Evolutionary conservation across 495 filamentous ascomycete species (phyloP).

Genomic region (Bombardia bombarda): DNA sequence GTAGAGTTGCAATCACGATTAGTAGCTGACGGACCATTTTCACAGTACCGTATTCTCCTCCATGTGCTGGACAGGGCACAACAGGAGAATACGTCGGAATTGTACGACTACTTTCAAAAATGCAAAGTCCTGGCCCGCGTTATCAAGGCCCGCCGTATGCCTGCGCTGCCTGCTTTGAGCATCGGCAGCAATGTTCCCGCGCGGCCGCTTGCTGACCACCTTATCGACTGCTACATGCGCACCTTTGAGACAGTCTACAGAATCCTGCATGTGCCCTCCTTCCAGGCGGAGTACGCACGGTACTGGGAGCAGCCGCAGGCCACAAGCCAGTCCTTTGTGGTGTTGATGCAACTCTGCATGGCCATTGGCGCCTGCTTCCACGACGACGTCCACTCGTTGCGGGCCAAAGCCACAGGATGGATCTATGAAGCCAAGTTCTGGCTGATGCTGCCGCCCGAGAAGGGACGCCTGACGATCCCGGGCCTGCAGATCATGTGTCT

Average conservation of each 20-base stretch:
- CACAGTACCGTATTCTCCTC: not conserved
- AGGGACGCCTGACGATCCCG: not conserved
- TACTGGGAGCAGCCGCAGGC: not conserved
- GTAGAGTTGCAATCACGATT: too few relatives aligned
- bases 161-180: not conserved
- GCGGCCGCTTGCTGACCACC: not conserved
- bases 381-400: not conserved
- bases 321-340: not conserved
- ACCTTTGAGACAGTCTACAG: not conserved
- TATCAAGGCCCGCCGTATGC: not conserved
- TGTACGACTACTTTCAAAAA: not conserved
- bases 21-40: not conserved
- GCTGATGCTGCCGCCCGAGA: not conserved
- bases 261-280: not conserved
- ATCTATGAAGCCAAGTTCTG: not conserved
- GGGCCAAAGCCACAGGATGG: not conserved
- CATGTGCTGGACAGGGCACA: not conserved
- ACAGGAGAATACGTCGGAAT: not conserved
- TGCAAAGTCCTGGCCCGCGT: not conserved
- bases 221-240: not conserved
- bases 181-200: not conserved
- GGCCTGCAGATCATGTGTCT: not conserved
- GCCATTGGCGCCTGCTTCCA: not conserved
- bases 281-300: not conserved
- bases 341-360: not conserved